phyloP scores from a whole-genome alignment of 805 yeast species.

The Dipodascus albidus region DNA sequence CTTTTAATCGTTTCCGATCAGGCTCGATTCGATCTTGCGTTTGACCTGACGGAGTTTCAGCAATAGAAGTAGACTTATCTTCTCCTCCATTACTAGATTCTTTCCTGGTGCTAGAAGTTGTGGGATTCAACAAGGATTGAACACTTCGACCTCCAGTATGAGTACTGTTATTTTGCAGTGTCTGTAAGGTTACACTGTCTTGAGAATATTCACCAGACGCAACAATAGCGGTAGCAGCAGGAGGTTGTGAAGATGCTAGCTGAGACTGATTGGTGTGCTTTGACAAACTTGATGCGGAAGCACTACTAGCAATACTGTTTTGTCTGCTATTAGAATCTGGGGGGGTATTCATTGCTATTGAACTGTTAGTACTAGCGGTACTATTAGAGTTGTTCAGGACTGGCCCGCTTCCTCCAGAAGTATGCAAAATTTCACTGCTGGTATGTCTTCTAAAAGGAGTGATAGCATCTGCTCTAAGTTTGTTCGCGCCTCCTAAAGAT shows the following conservation, averaged over 20 bases:
- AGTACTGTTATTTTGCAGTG: not conserved
- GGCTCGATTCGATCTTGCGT: not conserved
- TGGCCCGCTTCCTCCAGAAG: not conserved
- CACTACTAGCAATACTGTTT: slow-evolving; percentile 1
- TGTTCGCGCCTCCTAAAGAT: not conserved
- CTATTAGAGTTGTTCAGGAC: not conserved
- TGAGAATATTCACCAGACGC: not conserved
- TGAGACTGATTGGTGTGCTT: not conserved
- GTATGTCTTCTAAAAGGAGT: slow-evolving; percentile 1
- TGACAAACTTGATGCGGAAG: not conserved
- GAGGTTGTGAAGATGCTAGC: not conserved
- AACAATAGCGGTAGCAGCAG: not conserved
- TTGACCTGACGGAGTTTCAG: not conserved
- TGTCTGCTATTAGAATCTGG: slow-evolving; percentile 1
- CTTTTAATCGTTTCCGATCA: not conserved
- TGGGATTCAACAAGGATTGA: slow-evolving; percentile 1
- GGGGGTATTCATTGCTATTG: not conserved
- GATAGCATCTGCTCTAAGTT: not conserved
- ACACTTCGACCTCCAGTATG: not conserved
- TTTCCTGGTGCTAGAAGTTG: not conserved
- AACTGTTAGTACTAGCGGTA: not conserved
- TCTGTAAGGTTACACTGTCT: not conserved
- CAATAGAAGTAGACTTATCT: not conserved
- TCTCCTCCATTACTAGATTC: not conserved
- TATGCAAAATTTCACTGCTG: not conserved